Base-by-base conservation (phyloP, 345 rosid genomes). In the Aquilaria sinensis region DNA sequence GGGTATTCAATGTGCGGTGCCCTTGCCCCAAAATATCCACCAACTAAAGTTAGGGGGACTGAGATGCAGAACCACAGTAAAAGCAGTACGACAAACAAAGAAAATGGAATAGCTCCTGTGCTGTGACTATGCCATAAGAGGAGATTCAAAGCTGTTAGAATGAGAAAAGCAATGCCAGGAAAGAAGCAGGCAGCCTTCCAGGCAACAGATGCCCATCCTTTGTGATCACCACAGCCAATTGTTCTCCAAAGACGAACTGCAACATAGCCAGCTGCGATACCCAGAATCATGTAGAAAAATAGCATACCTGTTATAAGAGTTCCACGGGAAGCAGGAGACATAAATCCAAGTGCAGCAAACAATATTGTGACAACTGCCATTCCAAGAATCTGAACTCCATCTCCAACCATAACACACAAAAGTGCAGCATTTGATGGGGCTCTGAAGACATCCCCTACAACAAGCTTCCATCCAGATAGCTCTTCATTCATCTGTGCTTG, bases 401-500 rank as follows among this genome's bases (percentile, higher is more conserved):
- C 81, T 54, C 92, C 92, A 63, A 81, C 83, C 87, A 86, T 79
- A 37, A 81, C 77, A 76, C 92, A 83, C 64, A 86, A 64, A 46
- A 86, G 85, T 45, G 83, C 72, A 11, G 92, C 43, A 68, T 78
- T 78, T 14, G 65, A 61, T 5, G 92, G 92, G 50, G 83, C 82
- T 33, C 89, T 85, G 72, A 86, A 86, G 65, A 86, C 92, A 71
- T 83, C 92, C n/a, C 87, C 89, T 1, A 86, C 92, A 15, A 90
- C 88, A 64, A 85, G 90, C 67, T 85, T 85, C 87, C 90, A 85
- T 29, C 96, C 94, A 51, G 94, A 89, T 55, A 87, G 75, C 80
- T 89, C 96, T 78, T 89, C 94, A 16, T 87, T 89, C 96, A 89
- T 86, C 81, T 89, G 96, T 58, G 91, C 89, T 57, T 89, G 94